Conservation (phyloP, 2,329 filamentous ascomycete species). For the Neospermospora avenae region DNA sequence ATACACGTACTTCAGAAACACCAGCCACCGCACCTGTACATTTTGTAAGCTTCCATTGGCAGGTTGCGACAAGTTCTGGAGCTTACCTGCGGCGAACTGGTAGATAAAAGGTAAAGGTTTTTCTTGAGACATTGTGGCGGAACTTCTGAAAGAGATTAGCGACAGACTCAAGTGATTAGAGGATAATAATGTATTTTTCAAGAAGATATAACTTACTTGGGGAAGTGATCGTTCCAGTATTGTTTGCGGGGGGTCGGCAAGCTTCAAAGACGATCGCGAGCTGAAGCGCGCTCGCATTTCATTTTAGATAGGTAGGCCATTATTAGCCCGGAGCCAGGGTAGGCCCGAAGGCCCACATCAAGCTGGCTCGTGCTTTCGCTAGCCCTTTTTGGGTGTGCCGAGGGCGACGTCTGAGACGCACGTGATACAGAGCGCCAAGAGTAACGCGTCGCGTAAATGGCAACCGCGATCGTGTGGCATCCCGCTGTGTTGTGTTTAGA, state of each 20-base stretch:
- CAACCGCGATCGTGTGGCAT: not conserved
- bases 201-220: not conserved
- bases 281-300: too few species aligned
- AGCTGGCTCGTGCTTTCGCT: not conserved
- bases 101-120: conserved; percentile 88
- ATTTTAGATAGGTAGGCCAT: too few species aligned
- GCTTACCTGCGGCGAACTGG: conserved; percentile 86
- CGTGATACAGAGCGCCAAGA: not conserved
- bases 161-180: not conserved
- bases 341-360: not conserved
- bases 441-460: conserved; percentile 4
- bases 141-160: conserved; percentile 6
- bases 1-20: conserved; percentile 80
- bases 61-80: conserved; percentile 21
- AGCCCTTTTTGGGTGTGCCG: not conserved
- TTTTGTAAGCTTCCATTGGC: conserved; percentile 31
- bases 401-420: not conserved
- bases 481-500: not conserved
- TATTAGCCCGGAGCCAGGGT: too few species aligned
- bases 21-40: conserved; percentile 81
- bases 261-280: not conserved
- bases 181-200: not conserved
- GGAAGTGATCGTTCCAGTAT: not conserved
- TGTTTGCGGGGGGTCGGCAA: not conserved
- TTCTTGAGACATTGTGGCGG: conserved; percentile 56